phyloP scores from a whole-genome alignment of 352 stramenopile species.

The Phytophthora niederhauseri region DNA sequence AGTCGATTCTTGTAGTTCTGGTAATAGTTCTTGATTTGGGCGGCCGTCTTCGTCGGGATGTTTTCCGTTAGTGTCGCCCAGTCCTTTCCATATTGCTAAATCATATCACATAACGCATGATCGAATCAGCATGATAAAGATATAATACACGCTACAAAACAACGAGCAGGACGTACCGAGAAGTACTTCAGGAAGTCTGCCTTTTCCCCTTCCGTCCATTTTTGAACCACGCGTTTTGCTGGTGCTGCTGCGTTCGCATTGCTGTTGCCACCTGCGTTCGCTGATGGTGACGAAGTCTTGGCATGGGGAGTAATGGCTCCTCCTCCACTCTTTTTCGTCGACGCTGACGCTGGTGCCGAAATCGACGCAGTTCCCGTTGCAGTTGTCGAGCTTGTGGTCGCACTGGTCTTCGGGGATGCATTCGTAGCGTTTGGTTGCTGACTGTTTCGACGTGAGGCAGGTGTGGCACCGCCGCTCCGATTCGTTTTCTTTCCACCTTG shows the following conservation, averaged over 20 bases:
- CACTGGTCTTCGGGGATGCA: constrained; percentile 21
- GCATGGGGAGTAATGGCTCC: constrained; percentile 21
- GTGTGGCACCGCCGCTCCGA: constrained; percentile 38
- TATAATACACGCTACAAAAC: background rate
- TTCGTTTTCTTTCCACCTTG: constrained; percentile 47
- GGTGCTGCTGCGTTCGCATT: constrained; percentile 31
- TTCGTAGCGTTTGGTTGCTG: constrained; percentile 21
- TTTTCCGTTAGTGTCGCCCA: constrained; percentile 87
- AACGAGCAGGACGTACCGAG: constrained; percentile 49
- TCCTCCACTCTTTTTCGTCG: constrained; percentile 19
- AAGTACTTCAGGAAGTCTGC: constrained; percentile 90
- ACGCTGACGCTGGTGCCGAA: constrained; percentile 4
- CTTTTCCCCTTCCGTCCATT: constrained; percentile 92
- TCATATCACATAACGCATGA: constrained; percentile 16
- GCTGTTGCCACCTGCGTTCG: constrained; percentile 24
- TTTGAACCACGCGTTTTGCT: constrained; percentile 86
- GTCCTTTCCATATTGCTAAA: constrained; percentile 87
- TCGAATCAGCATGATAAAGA: constrained; percentile 7
- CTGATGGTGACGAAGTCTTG: constrained; percentile 24
- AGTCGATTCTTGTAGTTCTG: constrained; percentile 94
- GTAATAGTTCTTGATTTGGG: constrained; percentile 94
- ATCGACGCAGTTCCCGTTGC: constrained; percentile 3
- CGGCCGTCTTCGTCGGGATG: constrained; percentile 90
- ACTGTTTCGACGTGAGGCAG: constrained; percentile 40
- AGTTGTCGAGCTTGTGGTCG: constrained; percentile 1